phyloP scores from a whole-genome alignment of 176 grass and related monocot genomes.

The Rhipidocladum racemiflorum region DNA sequence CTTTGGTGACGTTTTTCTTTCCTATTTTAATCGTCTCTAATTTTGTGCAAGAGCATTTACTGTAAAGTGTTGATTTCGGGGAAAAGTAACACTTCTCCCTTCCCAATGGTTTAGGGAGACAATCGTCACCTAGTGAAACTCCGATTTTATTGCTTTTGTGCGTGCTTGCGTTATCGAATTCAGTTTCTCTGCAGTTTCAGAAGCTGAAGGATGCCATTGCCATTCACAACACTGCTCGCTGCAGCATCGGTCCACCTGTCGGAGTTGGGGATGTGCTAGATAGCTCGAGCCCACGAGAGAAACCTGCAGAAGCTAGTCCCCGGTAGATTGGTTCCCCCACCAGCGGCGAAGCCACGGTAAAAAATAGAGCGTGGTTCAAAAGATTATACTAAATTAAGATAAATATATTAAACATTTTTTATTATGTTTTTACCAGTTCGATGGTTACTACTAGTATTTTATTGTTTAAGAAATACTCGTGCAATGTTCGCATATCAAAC shows the following conservation, averaged over 20 bases:
- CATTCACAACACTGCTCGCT: conserved; percentile 68
- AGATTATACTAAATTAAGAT: too few species aligned
- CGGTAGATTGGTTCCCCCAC: conserved; percentile 30
- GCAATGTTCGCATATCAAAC: too few species aligned
- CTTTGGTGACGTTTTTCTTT: not conserved
- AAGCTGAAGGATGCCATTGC: conserved; percentile 89
- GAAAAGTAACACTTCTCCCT: not conserved
- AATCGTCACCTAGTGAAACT: not conserved
- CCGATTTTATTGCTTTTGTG: not conserved
- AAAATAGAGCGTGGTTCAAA: too few species aligned
- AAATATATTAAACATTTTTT: too few species aligned
- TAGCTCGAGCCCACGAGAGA: conserved; percentile 45
- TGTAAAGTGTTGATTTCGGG: not conserved
- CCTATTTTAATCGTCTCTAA: not conserved
- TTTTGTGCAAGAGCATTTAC: not conserved
- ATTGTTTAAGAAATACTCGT: too few species aligned
- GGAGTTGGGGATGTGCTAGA: conserved; percentile 54
- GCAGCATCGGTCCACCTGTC: conserved; percentile 70
- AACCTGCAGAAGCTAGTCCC: conserved; percentile 59
- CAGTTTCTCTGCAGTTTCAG: conserved; percentile 48
- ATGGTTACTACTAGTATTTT: too few species aligned
- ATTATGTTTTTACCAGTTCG: too few species aligned
- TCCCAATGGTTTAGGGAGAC: not conserved
- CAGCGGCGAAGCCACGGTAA: too few species aligned
- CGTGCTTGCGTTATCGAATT: not conserved